Evolutionary conservation across 2,329 filamentous ascomycete genomes (phyloP), one percentile per base, ranked within the genome.

Genomic region (Xylaria digitata): DNA sequence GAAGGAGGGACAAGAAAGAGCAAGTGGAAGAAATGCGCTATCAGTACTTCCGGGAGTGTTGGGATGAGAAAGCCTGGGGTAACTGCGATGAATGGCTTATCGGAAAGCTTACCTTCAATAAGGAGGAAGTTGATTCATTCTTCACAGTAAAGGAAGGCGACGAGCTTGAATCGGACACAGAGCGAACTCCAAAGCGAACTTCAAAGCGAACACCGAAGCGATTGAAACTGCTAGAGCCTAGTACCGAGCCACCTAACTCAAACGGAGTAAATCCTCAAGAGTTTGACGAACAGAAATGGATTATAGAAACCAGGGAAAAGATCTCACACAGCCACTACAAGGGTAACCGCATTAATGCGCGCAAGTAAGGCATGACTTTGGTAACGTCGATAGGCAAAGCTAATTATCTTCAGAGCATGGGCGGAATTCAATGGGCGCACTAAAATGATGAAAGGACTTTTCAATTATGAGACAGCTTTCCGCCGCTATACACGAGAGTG

Each of bases 341-440:
- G 62, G 23, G 58, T 42, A 55, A 50, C 9, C 74, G 74, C 21
- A 52, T 66, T 21, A 69, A 71, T 55, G 73, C 74, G 46, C 70
- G 69, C 43, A 72, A 66, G 74, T 75, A 73, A 48, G 52, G 4
- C 17, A 32, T 32, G 3, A 30, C n/a, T 19, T 13, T 2, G 19
- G 13, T 23, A 34, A 58, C 13, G 42, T 56, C 42, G 11, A 19
- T n/a, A 17, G 23, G 56, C 53, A 3, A 23, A 63, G 45, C 70
- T 73, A 40, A 72, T 68, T 52, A 66, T 65, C 1, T 68, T 54
- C 60, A 86, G 85, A 6, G 82, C 84, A 6, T 89, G 86, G 86
- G 80, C 83, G 64, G 85, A 84, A 72, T 94, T 93, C 74, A 87
- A 87, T 65, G 82, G 83, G 66, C 82, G 85, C 9, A 89, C 87